Evolutionary conservation across 129 eudicot genomes (phyloP).

Genomic region (Saussurea involucrata): DNA sequence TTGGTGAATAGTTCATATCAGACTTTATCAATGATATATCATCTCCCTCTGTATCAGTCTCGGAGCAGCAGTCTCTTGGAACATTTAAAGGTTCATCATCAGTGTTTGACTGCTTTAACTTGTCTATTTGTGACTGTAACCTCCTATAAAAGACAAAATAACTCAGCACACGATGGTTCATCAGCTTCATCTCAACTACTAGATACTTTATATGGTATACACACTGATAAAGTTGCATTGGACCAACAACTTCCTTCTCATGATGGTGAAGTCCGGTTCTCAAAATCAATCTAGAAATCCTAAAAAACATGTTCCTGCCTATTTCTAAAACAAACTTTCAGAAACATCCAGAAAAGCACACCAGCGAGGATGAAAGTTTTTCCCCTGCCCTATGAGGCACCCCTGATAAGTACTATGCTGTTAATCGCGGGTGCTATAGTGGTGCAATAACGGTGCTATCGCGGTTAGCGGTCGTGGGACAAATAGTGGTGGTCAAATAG

Average conservation of each 20-base stretch:
- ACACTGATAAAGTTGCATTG: not conserved
- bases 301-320: not conserved
- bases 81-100: slow-evolving; percentile 39
- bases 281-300: not conserved
- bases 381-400: not conserved
- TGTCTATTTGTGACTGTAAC: slow-evolving; percentile 51
- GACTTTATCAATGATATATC: slow-evolving; percentile 36
- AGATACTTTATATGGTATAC: not conserved
- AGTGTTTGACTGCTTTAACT: slow-evolving; percentile 43
- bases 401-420: too few relatives aligned
- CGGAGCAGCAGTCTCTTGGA: slow-evolving; percentile 67
- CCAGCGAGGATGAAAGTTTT: too few relatives aligned
- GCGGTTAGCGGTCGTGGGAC: too few relatives aligned
- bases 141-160: slow-evolving; percentile 49
- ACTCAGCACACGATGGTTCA: not conserved
- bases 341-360: not conserved
- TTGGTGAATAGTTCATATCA: slow-evolving; percentile 39
- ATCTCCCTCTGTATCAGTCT: slow-evolving; percentile 72
- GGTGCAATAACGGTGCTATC: too few relatives aligned
- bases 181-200: slow-evolving; percentile 8
- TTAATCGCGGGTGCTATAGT: too few relatives aligned
- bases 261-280: not conserved
- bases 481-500: too few relatives aligned
- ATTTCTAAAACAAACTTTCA: not conserved
- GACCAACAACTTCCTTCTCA: not conserved